Base-by-base conservation (phyloP, 345 rosid species). In the Alliaria petiolata region DNA sequence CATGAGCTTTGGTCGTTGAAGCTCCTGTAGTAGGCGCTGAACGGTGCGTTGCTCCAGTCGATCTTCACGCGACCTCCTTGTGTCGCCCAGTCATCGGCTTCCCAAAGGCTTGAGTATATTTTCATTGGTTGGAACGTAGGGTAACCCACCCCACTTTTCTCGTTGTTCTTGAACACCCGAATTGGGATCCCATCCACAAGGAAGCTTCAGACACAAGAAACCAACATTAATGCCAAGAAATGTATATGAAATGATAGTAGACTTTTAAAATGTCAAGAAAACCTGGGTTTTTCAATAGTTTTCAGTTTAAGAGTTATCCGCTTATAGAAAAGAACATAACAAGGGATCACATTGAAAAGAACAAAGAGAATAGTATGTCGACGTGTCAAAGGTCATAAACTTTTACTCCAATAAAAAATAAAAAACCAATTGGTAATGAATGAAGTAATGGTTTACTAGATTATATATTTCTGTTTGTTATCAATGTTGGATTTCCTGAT, bases 1-100 rank as follows among this genome's bases (percentile, higher is more conserved):
- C 84, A 62, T 63, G 52, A n/a, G 78, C 78, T 84, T 70, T 64
- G 43, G 60, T 58, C 81, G 12, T 66, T 59, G 72, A 83, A 84
- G 55, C 58, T 77, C 22, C 70, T 65, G 56, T 71, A 83, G 28
- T 75, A 81, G 4, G 87, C 88, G 4, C 26, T 62, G 73, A 85
- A 84, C 3, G 90, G 88, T 30, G 90, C 87, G 11, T 78, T 47
- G 15, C 49, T 53, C 88, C 85, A 87, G 56, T 87, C 86, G 2
- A 72, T 80, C 69, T 85, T 85, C 28, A 82, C 81, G 0, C 58
- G 69, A 7, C 90, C 90, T 0, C 90, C 88, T 68, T 85, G 78
- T 10, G 90, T 85, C 0, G 90, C 87, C 89, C 87, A 85, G 30
- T 80, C 60, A 22, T 85, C 91, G 0, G 87, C 89, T 44, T 85